Conservation (phyloP, 140 eudicot species). For the Bidens hawaiensis region DNA sequence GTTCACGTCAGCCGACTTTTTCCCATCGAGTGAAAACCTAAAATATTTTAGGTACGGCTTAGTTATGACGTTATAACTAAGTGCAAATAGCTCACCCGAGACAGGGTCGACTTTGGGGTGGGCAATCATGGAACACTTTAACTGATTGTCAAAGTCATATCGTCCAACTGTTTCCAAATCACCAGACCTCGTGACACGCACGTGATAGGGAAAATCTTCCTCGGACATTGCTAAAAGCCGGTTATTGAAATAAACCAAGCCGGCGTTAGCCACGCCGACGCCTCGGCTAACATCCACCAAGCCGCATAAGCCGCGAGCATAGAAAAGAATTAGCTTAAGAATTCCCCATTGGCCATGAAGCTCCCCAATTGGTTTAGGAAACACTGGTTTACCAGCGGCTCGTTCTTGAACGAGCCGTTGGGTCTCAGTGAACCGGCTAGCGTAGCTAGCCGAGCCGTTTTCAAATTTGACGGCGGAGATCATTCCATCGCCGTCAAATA, state of each 20-base stretch:
- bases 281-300: slow-evolving; percentile 29
- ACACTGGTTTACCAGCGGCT: slow-evolving; percentile 11
- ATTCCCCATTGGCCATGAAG: slow-evolving; percentile 20
- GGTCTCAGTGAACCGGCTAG: slow-evolving; percentile 17
- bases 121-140: slow-evolving; percentile 23
- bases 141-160: slow-evolving; percentile 16
- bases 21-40: slow-evolving; percentile 32
- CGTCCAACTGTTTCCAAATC: slow-evolving; percentile 28
- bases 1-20: slow-evolving; percentile 38
- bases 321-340: neutral
- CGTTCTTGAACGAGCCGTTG: slow-evolving; percentile 18
- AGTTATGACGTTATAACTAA: slow-evolving; percentile 24
- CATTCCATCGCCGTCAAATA: slow-evolving; percentile 27
- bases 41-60: slow-evolving; percentile 37
- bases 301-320: slow-evolving; percentile 25
- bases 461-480: slow-evolving; percentile 17
- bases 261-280: slow-evolving; percentile 36
- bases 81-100: slow-evolving; percentile 26
- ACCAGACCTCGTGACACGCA: slow-evolving; percentile 8
- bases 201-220: slow-evolving; percentile 34
- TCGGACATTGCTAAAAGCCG: slow-evolving; percentile 36
- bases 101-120: slow-evolving; percentile 40
- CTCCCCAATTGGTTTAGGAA: slow-evolving; percentile 23
- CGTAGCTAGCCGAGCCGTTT: slow-evolving; percentile 14
- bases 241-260: slow-evolving; percentile 29